A percentile compares a stretch with the other conserved stretches of the same genome.
Conservation (phyloP, 257 asterid genomes). For the Penstemon barbatus region DNA sequence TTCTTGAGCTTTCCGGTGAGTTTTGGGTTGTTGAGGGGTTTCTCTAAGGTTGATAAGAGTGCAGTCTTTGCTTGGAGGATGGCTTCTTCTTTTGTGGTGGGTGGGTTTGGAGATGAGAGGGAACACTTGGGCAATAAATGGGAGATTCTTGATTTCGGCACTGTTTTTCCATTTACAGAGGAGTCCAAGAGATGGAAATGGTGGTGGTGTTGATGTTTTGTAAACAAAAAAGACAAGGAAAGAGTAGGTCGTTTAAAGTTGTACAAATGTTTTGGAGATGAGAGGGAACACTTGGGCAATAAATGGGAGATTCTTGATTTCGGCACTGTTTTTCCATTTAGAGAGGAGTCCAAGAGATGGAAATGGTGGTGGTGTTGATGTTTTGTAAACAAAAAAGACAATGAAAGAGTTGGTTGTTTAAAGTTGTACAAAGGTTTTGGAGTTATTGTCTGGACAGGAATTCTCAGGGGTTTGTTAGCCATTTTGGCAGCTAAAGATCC, state of each 20-base stretch:
- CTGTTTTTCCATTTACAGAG: slow-evolving; percentile 18
- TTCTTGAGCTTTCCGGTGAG: slow-evolving; percentile 79
- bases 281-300: slow-evolving; percentile 39
- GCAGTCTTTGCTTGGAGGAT: slow-evolving; percentile 77
- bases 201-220: slow-evolving; percentile 16
- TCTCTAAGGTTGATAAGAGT: slow-evolving; percentile 62
- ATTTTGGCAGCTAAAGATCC: slow-evolving; percentile 25
- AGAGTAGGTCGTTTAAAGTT: slow-evolving; percentile 21
- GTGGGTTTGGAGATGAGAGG: slow-evolving; percentile 66
- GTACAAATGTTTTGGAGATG: slow-evolving; percentile 33
- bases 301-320: slow-evolving; percentile 34
- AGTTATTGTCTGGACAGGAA: slow-evolving; percentile 32
- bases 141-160: slow-evolving; percentile 32
- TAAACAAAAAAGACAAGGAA: slow-evolving; percentile 21
- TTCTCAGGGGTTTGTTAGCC: slow-evolving; percentile 42
- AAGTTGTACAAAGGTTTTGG: slow-evolving; percentile 25
- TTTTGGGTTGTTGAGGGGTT: slow-evolving; percentile 81
- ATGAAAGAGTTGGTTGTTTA: slow-evolving; percentile 21
- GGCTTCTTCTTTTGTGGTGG: slow-evolving; percentile 77
- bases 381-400: slow-evolving; percentile 21
- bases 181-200: slow-evolving; percentile 25
- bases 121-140: slow-evolving; percentile 38
- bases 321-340: slow-evolving; percentile 18
- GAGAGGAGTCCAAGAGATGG: slow-evolving; percentile 23
- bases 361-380: slow-evolving; percentile 14